These are phyloP conservation scores for Henningerozyma blattae DNA, from an alignment of 805 yeast species.

Conservation along the genomic window DNA sequence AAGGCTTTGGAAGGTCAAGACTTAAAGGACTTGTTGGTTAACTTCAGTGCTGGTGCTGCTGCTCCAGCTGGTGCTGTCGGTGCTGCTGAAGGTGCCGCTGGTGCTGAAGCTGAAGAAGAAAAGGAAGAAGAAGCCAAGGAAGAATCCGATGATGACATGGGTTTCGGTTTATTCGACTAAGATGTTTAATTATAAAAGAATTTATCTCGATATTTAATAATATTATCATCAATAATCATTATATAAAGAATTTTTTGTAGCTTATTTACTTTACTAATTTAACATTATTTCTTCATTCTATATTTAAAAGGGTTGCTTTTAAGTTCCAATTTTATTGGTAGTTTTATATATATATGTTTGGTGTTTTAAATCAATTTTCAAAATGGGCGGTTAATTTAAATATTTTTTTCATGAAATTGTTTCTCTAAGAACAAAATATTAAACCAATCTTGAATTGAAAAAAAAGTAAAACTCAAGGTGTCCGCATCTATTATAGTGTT, in stretches of 20 bases:
- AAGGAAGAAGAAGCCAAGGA: conserved; percentile 51
- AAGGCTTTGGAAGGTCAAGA: conserved; percentile 74
- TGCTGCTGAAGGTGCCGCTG: conserved; percentile 34
- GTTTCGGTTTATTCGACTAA: conserved; percentile 84
- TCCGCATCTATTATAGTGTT: no score
- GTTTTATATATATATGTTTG: no score
- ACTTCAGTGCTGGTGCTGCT: conserved; percentile 41
- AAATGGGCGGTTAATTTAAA: no score
- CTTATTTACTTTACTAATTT: no score
- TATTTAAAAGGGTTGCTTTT: no score
- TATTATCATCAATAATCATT: conserved; percentile 1
- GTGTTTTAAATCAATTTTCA: no score
- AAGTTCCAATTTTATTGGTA: no score
- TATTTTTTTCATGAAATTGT: no score
- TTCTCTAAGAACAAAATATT: no score
- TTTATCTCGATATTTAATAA: background rate
- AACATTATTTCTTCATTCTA: background rate
- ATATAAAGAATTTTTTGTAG: conserved; percentile 1
- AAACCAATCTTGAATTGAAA: no score
- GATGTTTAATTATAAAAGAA: conserved; percentile 1
- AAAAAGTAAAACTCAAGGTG: no score
- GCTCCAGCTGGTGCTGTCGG: conserved; percentile 29
- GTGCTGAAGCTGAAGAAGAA: conserved; percentile 32
- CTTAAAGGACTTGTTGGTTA: conserved; percentile 54
- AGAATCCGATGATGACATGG: conserved; percentile 77